A percentile compares a stretch with the other conserved stretches of the same genome.
Evolutionary conservation across 2,329 filamentous ascomycete species (phyloP).

Genomic region (Aspergillus vadensis): DNA sequence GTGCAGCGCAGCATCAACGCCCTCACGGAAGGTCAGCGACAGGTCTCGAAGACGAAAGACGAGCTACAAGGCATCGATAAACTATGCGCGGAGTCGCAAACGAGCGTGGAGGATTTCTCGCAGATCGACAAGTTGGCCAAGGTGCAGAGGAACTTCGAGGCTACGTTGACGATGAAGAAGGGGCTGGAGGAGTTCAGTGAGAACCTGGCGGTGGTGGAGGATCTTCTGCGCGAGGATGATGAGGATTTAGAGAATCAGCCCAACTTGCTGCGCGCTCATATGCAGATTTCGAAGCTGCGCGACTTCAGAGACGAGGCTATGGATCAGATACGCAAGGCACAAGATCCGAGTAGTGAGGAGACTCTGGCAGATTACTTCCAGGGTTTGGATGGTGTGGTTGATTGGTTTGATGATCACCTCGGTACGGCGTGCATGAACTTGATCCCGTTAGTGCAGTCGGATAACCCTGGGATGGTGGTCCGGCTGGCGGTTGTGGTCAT

Average conservation of each 20-base stretch:
- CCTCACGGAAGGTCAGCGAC: slow-evolving; percentile 85
- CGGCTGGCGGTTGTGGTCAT: slow-evolving; percentile 89
- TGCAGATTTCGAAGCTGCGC: slow-evolving; percentile 84
- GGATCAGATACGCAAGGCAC: slow-evolving; percentile 83
- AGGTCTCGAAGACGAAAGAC: slow-evolving; percentile 90
- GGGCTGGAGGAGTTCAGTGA: slow-evolving; percentile 86
- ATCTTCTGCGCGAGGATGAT: slow-evolving; percentile 80
- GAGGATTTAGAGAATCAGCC: slow-evolving; percentile 85
- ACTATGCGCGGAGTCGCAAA: slow-evolving; percentile 94
- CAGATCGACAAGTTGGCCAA: slow-evolving; percentile 64
- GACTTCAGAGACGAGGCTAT: slow-evolving; percentile 96
- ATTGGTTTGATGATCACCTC: slow-evolving; percentile 95
- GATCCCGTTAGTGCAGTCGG: slow-evolving; percentile 80
- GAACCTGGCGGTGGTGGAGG: slow-evolving; percentile 73
- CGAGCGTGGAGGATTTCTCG: slow-evolving; percentile 96
- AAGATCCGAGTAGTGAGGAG: slow-evolving; percentile 71
- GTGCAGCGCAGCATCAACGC: slow-evolving; percentile 91
- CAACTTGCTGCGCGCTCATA: slow-evolving; percentile 85
- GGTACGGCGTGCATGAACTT: slow-evolving; percentile 86
- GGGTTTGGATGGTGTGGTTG: slow-evolving; percentile 80
- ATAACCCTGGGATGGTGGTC: slow-evolving; percentile 87
- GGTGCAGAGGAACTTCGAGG: slow-evolving; percentile 87
- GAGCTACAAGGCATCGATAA: slow-evolving; percentile 99
- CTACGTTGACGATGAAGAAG: slow-evolving; percentile 88
- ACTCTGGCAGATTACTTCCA: slow-evolving; percentile 91